Base-by-base conservation (phyloP, 2,329 filamentous ascomycete species). In the Nannizziopsis barbatae region DNA sequence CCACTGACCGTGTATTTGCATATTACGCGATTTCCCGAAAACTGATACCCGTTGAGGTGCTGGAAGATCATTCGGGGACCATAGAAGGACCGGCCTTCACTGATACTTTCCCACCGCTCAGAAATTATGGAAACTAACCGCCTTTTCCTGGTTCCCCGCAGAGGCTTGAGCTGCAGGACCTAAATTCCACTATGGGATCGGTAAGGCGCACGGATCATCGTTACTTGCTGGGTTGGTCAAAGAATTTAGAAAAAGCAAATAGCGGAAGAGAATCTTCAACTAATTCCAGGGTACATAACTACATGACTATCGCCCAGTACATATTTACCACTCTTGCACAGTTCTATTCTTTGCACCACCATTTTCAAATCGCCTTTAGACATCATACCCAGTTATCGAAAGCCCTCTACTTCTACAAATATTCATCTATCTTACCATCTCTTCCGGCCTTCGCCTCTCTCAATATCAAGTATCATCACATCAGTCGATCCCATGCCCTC, bases 401-500 rank as follows among this genome's bases (percentile, higher is more conserved):
- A 3, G 33, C 9, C 14, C 15, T 17, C 31, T n/a, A 10, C 14
- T 27, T 15, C 18, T 11, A 17, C 12, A 35, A 17, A 31, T 2
- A 11, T 31, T 5, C 12, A 31, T n/a, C 18, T 15, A 18, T 20
- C 12, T 38, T 30, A 2, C n/a, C 31, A 20, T 14, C 35, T 22
- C n/a, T 20, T 39, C 31, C 5, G 27, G 1, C n/a, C 22, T 20
- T 45, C 31, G 2, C 31, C 2, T 4, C 30, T 14, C 9, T 43
- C n/a, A 8, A 3, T 20, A 5, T 40, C 20, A 18, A 15, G 20
- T 40, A 6, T 20, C 7, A 20, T 47, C 12, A 10, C 35, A 3
- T 11, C 36, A 50, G 14, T 33, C 46, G 30, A 45, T 15, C 46
- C 42, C 45, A 54, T 56, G 54, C 54, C 54, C 45, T 55, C 52